Evolutionary conservation across 768 basidiomycete species (phyloP).

Genomic region (Lactarius sanguifluus): DNA sequence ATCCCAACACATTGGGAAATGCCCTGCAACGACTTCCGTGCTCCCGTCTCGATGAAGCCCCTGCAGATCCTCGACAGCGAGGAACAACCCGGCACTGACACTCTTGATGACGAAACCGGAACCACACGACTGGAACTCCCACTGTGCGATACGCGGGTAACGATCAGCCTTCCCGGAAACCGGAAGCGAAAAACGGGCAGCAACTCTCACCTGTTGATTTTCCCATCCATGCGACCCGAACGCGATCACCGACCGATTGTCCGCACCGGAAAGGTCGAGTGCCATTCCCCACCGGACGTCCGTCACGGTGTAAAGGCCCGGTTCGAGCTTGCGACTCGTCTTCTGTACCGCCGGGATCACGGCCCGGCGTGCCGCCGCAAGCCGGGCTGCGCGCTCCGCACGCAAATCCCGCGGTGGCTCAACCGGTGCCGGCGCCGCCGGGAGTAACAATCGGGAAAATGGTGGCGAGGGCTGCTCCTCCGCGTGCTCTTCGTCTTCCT

Average conservation of each 20-base stretch:
- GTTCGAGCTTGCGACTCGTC: constrained; percentile 20
- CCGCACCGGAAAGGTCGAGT: constrained; percentile 28
- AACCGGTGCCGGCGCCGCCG: constrained; percentile 5
- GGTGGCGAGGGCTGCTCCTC: constrained; percentile 22
- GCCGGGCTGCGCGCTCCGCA: constrained; percentile 18
- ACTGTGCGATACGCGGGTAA: constrained; percentile 2
- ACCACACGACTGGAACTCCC: constrained; percentile 24
- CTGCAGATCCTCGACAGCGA: constrained; percentile 17
- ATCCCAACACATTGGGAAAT: constrained; percentile 30
- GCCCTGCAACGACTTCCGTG: constrained; percentile 20
- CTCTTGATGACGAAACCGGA: constrained; percentile 24
- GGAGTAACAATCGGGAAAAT: constrained; percentile 23
- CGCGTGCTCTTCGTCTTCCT: constrained; percentile 18
- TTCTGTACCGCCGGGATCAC: background rate
- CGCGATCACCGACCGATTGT: constrained; percentile 25
- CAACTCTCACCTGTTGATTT: constrained; percentile 26
- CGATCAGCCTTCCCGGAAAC: background rate
- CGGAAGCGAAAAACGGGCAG: background rate
- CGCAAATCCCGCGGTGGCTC: constrained; percentile 15
- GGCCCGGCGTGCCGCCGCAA: constrained; percentile 17
- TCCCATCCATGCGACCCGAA: constrained; percentile 30
- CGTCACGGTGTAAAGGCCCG: constrained; percentile 26
- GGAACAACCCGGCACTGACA: constrained; percentile 13
- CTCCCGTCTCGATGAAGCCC: constrained; percentile 6
- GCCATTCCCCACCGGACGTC: constrained; percentile 29